phyloP scores from a whole-genome alignment of 495 filamentous ascomycete species.

The Podospora conica region DNA sequence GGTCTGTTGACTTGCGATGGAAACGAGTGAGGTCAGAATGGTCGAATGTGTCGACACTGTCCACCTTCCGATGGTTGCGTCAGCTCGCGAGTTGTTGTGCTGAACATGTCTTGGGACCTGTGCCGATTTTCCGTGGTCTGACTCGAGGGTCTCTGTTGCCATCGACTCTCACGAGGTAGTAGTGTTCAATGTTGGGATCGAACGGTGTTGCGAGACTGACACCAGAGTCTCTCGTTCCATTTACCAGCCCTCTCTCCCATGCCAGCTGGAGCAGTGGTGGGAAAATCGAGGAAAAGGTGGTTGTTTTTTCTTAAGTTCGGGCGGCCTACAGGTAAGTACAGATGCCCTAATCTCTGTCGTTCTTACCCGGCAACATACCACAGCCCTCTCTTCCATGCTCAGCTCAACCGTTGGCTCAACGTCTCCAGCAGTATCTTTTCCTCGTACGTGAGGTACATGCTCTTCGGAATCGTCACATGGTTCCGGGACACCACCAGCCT shows the following conservation, averaged over 20 bases:
- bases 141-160: too few species aligned
- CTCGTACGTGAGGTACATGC: slow-evolving; percentile 34
- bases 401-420: slow-evolving; percentile 28
- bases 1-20: not conserved
- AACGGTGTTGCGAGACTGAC: not conserved
- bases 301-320: too few species aligned
- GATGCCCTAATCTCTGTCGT: too few species aligned
- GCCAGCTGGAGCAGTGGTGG: too few species aligned
- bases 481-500: slow-evolving; percentile 28
- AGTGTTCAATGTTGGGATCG: too few species aligned
- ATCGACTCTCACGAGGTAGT: too few species aligned
- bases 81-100: not conserved
- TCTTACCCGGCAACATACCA: too few species aligned
- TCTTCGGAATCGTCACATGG: slow-evolving; percentile 29
- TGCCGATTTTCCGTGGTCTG: not conserved
- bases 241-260: too few species aligned
- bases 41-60: not conserved
- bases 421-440: slow-evolving; percentile 37
- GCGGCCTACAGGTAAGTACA: too few species aligned
- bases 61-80: not conserved
- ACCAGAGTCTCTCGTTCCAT: not conserved
- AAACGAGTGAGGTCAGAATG: not conserved
- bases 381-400: not conserved
- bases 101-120: not conserved
- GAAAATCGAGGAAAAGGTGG: too few species aligned